Conservation (phyloP, 2,329 filamentous ascomycete genomes). For the Colletotrichum tropicicola region DNA sequence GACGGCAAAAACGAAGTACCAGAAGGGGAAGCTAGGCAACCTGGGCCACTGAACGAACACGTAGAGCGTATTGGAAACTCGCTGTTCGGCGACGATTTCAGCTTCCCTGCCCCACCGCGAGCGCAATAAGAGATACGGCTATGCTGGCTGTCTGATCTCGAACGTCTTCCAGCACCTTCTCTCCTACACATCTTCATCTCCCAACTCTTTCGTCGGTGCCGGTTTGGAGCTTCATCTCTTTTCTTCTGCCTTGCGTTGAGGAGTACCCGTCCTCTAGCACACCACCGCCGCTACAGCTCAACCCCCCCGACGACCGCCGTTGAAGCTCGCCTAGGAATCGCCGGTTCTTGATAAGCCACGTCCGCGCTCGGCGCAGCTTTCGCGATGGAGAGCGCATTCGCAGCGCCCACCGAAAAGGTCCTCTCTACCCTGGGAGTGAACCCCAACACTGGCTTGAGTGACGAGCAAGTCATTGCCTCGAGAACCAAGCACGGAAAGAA, state of each 20-base stretch:
- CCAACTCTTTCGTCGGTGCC: not conserved
- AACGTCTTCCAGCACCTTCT: slow-evolving; percentile 24
- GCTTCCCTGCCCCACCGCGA: slow-evolving; percentile 29
- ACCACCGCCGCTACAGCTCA: not conserved
- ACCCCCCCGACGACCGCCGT: not conserved
- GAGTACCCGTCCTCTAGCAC: not conserved
- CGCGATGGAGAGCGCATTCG: slow-evolving; percentile 71
- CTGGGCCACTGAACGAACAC: slow-evolving; percentile 32
- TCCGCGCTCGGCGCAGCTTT: slow-evolving; percentile 29
- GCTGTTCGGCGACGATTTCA: slow-evolving; percentile 30
- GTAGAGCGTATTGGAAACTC: slow-evolving; percentile 33
- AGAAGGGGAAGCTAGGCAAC: slow-evolving; percentile 27
- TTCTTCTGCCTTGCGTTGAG: not conserved
- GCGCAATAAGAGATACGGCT: slow-evolving; percentile 31
- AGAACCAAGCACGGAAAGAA: slow-evolving; percentile 72
- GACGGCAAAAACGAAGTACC: slow-evolving; percentile 30
- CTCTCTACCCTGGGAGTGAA: slow-evolving; percentile 67
- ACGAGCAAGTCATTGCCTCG: slow-evolving; percentile 64
- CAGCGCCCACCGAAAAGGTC: slow-evolving; percentile 65
- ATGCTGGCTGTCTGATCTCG: slow-evolving; percentile 24
- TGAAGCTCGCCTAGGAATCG: slow-evolving; percentile 20
- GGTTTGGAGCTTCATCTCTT: slow-evolving; percentile 6
- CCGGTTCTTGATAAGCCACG: slow-evolving; percentile 25
- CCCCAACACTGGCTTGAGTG: slow-evolving; percentile 62
- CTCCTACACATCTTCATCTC: slow-evolving; percentile 10